A percentile compares a stretch with the other conserved stretches of the same genome.
These are phyloP conservation scores for Scleroderma bovista DNA, from an alignment of 768 basidiomycete species.

Conservation along the genomic window DNA sequence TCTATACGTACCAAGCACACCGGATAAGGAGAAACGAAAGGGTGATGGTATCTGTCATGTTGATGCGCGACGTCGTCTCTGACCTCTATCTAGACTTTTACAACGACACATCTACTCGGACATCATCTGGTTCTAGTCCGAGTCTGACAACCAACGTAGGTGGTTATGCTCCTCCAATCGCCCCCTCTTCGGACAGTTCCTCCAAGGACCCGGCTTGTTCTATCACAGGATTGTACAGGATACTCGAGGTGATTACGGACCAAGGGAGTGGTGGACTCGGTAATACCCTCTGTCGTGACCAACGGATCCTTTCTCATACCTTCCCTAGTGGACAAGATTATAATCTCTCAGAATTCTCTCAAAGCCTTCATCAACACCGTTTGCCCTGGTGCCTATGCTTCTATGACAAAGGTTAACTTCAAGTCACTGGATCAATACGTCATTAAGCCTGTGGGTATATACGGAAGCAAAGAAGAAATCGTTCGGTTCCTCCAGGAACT, in stretches of 20 bases:
- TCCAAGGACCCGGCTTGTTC: constrained; percentile 19
- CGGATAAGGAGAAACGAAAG: not conserved
- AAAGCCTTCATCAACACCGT: constrained; percentile 43
- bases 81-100: not conserved
- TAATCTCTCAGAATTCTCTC: constrained; percentile 51
- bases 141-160: not conserved
- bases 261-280: constrained; percentile 48
- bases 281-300: constrained; percentile 11
- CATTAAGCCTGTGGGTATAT: constrained; percentile 50
- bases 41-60: not conserved
- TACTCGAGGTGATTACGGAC: constrained; percentile 51
- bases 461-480: constrained; percentile 50
- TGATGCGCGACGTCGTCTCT: not conserved
- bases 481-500: constrained; percentile 38
- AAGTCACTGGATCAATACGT: constrained; percentile 39
- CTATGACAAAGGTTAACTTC: constrained; percentile 55
- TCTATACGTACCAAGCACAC: not conserved
- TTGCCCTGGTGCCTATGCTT: constrained; percentile 46
- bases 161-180: not conserved
- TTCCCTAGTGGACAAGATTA: constrained; percentile 51
- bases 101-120: not conserved
- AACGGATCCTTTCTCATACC: not conserved
- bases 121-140: not conserved
- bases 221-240: constrained; percentile 45
- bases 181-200: not conserved